Percentiles rank a stretch among this genome's conserved stretches.
Evolutionary conservation across 106 monocot species (phyloP).

Genomic region (Iris macrosiphon): DNA sequence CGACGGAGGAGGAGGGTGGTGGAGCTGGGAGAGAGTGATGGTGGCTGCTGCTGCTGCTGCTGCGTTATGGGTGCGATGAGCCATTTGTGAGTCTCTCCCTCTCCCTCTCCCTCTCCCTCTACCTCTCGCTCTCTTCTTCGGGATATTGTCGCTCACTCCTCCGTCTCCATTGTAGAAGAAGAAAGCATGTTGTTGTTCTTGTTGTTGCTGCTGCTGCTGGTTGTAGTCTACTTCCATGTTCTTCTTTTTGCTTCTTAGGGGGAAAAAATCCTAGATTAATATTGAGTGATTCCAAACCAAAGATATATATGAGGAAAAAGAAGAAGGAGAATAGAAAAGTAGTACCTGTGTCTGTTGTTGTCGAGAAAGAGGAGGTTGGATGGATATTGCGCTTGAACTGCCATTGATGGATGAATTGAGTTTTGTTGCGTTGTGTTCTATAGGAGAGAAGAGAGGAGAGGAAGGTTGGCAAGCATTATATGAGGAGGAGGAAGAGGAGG

Average conservation of each 20-base stretch:
- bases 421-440: too few relatives aligned
- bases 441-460: constrained; percentile 5
- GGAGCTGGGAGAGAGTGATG: constrained; percentile 8
- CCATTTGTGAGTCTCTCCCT: constrained; percentile 22
- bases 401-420: too few relatives aligned
- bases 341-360: too few relatives aligned
- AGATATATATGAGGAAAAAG: background rate
- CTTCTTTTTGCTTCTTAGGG: constrained; percentile 7
- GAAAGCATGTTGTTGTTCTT: constrained; percentile 3
- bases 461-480: background rate
- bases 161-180: constrained; percentile 8
- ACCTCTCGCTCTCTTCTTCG: constrained; percentile 17
- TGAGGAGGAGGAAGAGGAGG: constrained; percentile 1
- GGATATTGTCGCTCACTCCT: background rate
- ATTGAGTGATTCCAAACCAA: background rate
- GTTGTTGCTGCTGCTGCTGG: background rate
- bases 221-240: constrained; percentile 17
- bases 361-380: constrained; percentile 36
- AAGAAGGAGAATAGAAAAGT: background rate
- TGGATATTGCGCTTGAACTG: constrained; percentile 68
- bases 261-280: background rate
- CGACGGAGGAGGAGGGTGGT: constrained; percentile 11
- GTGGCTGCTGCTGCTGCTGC: constrained; percentile 2
- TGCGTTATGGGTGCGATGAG: constrained; percentile 5
- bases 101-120: constrained; percentile 38